A percentile compares a stretch with the other conserved stretches of the same genome.
phyloP scores from a whole-genome alignment of 495 filamentous ascomycete genomes.

The Neurospora cerealis region DNA sequence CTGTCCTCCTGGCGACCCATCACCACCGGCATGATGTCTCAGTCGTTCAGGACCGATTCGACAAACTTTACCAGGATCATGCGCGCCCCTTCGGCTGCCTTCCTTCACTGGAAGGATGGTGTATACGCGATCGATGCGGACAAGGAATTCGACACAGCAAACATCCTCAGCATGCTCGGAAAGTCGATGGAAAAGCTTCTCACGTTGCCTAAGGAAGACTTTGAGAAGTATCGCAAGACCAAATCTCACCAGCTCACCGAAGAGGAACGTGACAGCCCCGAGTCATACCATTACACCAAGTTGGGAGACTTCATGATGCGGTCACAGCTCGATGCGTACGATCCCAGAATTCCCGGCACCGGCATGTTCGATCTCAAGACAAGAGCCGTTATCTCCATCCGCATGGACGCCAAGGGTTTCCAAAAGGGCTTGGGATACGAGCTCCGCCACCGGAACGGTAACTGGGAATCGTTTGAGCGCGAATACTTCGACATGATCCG shows the following conservation, averaged over 20 bases:
- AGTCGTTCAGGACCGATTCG: constrained; percentile 48
- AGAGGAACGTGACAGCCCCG: constrained; percentile 53
- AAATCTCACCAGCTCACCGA: constrained; percentile 53
- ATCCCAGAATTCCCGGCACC: constrained; percentile 74
- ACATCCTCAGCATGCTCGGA: constrained; percentile 79
- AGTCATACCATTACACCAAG: constrained; percentile 82
- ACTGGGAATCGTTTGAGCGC: constrained; percentile 84
- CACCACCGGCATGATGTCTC: constrained; percentile 54
- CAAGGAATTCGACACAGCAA: constrained; percentile 81
- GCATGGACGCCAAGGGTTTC: constrained; percentile 67
- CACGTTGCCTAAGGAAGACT: constrained; percentile 70
- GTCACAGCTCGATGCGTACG: constrained; percentile 89
- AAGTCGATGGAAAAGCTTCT: constrained; percentile 95
- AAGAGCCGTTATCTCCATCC: constrained; percentile 78
- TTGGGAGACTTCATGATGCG: constrained; percentile 89
- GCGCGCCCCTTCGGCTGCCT: constrained; percentile 65
- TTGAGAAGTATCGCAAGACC: constrained; percentile 67
- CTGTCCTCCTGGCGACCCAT: constrained; percentile 73
- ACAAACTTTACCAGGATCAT: constrained; percentile 60
- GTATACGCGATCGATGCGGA: constrained; percentile 95
- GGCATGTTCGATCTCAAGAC: constrained; percentile 98
- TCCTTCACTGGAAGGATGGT: constrained; percentile 75
- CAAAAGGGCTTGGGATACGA: constrained; percentile 79
- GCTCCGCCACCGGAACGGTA: constrained; percentile 61
- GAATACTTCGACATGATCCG: constrained; percentile 97